Conservation (phyloP, 306 rosid genomes). For the Gynostemma pentaphyllum region DNA sequence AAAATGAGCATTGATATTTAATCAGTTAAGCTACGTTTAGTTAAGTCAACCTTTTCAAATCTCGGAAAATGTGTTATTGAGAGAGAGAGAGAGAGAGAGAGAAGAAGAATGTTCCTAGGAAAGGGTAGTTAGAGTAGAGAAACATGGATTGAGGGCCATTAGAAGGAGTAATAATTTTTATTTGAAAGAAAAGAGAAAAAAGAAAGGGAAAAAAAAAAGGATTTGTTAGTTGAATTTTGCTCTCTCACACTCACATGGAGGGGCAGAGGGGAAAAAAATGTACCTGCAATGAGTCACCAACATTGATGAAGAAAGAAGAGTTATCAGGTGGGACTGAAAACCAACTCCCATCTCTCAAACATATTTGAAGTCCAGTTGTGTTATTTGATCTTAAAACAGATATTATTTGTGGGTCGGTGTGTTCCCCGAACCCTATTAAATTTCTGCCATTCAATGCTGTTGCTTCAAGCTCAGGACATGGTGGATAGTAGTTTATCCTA, state of each 20-base stretch:
- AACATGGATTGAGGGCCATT: background rate
- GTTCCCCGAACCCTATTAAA: conserved; percentile 85
- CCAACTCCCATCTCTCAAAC: conserved; percentile 71
- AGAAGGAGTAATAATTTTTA: no score
- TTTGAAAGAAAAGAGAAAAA: background rate
- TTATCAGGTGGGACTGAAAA: conserved; percentile 64
- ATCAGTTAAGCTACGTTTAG: no score
- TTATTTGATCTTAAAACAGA: conserved; percentile 71
- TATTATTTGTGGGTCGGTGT: conserved; percentile 93
- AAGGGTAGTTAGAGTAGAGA: background rate
- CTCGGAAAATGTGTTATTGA: no score
- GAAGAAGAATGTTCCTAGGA: background rate
- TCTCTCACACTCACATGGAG: background rate
- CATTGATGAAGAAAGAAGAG: conserved; percentile 52
- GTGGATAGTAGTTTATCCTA: conserved; percentile 60
- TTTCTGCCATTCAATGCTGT: conserved; percentile 42
- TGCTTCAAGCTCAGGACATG: conserved; percentile 44
- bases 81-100: no score
- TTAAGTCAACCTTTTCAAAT: no score
- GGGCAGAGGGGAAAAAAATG: background rate
- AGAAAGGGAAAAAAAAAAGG: background rate
- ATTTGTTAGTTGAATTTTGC: no score
- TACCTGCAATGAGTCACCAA: conserved; percentile 87
- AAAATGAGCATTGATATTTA: no score
- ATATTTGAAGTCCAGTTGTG: conserved; percentile 68